These are phyloP conservation scores for Magnaporthiopsis incrustans DNA, from an alignment of 2,329 filamentous ascomycete species.

Conservation along the genomic window DNA sequence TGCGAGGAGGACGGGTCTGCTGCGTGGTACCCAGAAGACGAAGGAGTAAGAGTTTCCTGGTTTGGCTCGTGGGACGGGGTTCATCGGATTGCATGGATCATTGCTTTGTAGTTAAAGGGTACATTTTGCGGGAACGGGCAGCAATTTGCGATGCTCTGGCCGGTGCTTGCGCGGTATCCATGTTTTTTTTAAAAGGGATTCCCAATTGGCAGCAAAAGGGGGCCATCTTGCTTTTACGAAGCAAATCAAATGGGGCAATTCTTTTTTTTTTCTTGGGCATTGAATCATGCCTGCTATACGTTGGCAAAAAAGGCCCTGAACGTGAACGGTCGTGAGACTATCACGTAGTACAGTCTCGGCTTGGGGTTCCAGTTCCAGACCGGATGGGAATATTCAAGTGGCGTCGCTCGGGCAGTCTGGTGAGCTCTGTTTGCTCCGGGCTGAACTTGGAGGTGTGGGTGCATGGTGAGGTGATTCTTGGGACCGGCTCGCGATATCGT, in stretches of 20 bases:
- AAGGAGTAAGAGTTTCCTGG: conserved; percentile 75
- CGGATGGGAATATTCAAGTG: too few relatives aligned
- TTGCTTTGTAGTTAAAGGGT: conserved; percentile 30
- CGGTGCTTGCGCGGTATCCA: conserved; percentile 7
- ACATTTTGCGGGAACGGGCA: conserved; percentile 23
- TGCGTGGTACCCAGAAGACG: conserved; percentile 99
- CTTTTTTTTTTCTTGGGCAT: not conserved
- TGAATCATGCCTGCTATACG: not conserved
- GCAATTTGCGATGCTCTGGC: conserved; percentile 32
- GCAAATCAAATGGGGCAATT: not conserved
- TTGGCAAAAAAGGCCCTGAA: too few relatives aligned
- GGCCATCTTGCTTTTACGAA: not conserved
- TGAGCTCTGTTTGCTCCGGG: too few relatives aligned
- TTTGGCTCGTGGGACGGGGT: conserved; percentile 56
- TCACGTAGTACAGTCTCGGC: too few relatives aligned
- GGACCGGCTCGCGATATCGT: not conserved
- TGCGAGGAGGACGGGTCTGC: conserved; percentile 97
- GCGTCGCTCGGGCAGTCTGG: too few relatives aligned
- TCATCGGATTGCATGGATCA: conserved; percentile 54
- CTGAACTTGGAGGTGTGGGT: too few relatives aligned
- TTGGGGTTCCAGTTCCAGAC: too few relatives aligned
- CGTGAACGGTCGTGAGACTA: too few relatives aligned
- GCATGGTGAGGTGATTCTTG: too few relatives aligned
- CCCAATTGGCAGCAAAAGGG: conserved; percentile 6
- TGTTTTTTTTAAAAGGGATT: conserved; percentile 7